Evolutionary conservation across 345 rosid species (phyloP).

Genomic region (Dipteronia sinensis): DNA sequence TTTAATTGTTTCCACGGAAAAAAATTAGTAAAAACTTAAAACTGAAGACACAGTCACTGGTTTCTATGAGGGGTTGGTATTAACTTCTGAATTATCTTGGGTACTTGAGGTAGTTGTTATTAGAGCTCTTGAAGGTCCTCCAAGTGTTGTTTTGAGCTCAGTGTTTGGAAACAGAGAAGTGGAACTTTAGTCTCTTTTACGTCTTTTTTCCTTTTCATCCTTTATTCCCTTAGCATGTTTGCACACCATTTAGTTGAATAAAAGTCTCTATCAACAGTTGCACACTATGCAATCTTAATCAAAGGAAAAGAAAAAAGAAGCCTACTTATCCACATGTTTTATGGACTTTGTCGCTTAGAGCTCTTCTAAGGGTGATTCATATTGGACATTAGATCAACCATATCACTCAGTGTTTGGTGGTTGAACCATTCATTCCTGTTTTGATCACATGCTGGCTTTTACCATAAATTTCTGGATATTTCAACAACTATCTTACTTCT

Average conservation of each 20-base stretch:
- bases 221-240: slow-evolving; percentile 9
- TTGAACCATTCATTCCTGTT: neutral
- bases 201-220: neutral
- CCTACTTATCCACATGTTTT: neutral
- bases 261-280: slow-evolving; percentile 11
- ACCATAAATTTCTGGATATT: neutral
- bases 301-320: slow-evolving; percentile 10
- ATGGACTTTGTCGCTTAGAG: neutral
- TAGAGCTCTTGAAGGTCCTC: slow-evolving; percentile 20
- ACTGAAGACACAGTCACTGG: neutral
- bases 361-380: slow-evolving; percentile 8
- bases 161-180: neutral
- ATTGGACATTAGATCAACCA: neutral
- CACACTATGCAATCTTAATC: slow-evolving; percentile 9
- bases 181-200: neutral
- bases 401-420: neutral
- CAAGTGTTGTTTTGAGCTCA: slow-evolving; percentile 1
- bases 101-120: slow-evolving; percentile 6
- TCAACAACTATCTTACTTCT: neutral
- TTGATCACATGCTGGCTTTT: neutral
- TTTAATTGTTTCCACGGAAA: too few species aligned
- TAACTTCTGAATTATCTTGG: slow-evolving; percentile 14
- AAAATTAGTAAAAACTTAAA: too few species aligned
- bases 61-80: slow-evolving; percentile 10
- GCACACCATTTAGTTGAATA: slow-evolving; percentile 2